Conservation (phyloP, 345 rosid genomes). For the Aquilaria sinensis region DNA sequence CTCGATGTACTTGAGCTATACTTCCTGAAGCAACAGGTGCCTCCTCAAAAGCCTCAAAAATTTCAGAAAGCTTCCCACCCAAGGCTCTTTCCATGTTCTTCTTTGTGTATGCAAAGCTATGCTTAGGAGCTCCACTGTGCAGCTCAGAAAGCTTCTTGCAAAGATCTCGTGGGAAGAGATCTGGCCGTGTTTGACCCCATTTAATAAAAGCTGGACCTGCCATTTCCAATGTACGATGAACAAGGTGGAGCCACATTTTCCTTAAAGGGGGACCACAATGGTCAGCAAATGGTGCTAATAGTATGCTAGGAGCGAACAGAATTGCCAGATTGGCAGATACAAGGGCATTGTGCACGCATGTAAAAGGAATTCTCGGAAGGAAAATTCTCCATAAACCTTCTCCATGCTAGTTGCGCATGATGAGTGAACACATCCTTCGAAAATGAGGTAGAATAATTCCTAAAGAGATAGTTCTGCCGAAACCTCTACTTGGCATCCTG, state of each 20-base stretch:
- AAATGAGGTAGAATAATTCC: constrained; percentile 38
- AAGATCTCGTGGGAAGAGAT: constrained; percentile 73
- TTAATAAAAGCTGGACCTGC: constrained; percentile 96
- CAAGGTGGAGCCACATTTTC: constrained; percentile 49
- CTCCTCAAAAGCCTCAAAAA: constrained; percentile 81
- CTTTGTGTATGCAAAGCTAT: constrained; percentile 69
- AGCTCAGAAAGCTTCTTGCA: constrained; percentile 80
- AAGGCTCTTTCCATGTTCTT: constrained; percentile 72
- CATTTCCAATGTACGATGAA: constrained; percentile 58
- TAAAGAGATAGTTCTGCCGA: constrained; percentile 15
- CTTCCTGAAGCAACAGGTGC: constrained; percentile 89
- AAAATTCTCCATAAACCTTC: constrained; percentile 31
- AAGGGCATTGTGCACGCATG: constrained; percentile 45
- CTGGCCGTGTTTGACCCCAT: constrained; percentile 96
- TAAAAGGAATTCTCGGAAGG: constrained; percentile 40
- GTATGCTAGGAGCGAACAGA: constrained; percentile 62
- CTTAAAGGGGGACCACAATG: constrained; percentile 46
- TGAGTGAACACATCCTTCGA: constrained; percentile 31
- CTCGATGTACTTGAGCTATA: no score
- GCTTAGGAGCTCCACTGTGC: constrained; percentile 79
- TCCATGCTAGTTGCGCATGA: constrained; percentile 59
- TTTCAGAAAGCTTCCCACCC: constrained; percentile 73
- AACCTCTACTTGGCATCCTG: constrained; percentile 26
- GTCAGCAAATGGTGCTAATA: constrained; percentile 63
- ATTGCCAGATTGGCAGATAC: constrained; percentile 45